These are phyloP conservation scores for Corymbia calophylla DNA, from an alignment of 441 rosid species.

Conservation along the genomic window DNA sequence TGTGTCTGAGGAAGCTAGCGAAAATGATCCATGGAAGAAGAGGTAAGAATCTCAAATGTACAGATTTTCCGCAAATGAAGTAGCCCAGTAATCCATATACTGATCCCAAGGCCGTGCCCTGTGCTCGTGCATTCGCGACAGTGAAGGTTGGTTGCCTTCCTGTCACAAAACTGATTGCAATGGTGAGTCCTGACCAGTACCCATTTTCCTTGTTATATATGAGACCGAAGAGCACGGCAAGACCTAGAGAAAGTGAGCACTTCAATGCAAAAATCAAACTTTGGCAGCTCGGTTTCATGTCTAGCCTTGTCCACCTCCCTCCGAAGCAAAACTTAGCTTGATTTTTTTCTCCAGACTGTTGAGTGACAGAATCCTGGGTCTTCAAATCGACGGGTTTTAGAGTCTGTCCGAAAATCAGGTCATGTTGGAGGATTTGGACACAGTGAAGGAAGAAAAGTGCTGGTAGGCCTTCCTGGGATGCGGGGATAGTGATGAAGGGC, in stretches of 20 bases:
- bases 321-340: slow-evolving; percentile 3
- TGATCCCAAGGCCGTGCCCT: slow-evolving; percentile 80
- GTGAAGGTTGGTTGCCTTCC: slow-evolving; percentile 64
- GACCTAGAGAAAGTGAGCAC: slow-evolving; percentile 65
- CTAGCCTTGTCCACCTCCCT: slow-evolving; percentile 6
- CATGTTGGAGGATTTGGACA: slow-evolving; percentile 44
- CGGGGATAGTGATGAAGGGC: slow-evolving; percentile 15
- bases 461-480: slow-evolving; percentile 35
- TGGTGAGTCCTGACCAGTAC: slow-evolving; percentile 75
- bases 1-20: slow-evolving; percentile 57
- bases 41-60: slow-evolving; percentile 41
- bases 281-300: slow-evolving; percentile 19
- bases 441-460: slow-evolving; percentile 57
- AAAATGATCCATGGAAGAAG: slow-evolving; percentile 71
- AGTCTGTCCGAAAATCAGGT: slow-evolving; percentile 4
- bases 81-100: slow-evolving; percentile 62
- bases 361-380: background rate
- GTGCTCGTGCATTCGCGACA: slow-evolving; percentile 61
- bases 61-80: slow-evolving; percentile 29
- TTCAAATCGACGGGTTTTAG: background rate
- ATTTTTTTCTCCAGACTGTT: slow-evolving; percentile 12
- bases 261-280: slow-evolving; percentile 51
- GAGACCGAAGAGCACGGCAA: slow-evolving; percentile 65
- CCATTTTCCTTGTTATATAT: slow-evolving; percentile 42
- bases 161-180: slow-evolving; percentile 55